Evolutionary conservation across 1,139 yeast genomes (phyloP).

Genomic region (Debaryomyces nepalensis): DNA sequence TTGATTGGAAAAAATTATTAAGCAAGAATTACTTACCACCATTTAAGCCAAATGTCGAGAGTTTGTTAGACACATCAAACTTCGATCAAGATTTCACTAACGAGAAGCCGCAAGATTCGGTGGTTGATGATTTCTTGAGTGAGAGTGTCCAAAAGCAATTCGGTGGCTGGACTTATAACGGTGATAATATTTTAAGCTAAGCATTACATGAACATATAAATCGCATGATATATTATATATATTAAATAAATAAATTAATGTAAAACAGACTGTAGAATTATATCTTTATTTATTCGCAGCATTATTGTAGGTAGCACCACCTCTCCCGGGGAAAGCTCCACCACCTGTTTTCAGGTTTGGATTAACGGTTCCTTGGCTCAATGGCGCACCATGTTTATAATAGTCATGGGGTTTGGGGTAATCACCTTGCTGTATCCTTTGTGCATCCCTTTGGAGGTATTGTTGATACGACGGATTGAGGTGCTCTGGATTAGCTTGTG

Average conservation of each 20-base stretch:
- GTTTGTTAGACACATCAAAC: constrained; percentile 86
- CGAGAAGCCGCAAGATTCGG: constrained; percentile 94
- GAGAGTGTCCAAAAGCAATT: constrained; percentile 94
- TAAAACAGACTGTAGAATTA: not conserved
- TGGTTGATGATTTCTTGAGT: constrained; percentile 86
- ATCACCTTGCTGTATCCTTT: constrained; percentile 39
- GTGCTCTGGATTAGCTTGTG: constrained; percentile 41
- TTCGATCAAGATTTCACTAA: constrained; percentile 92
- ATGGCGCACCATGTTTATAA: constrained; percentile 42
- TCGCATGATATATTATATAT: constrained; percentile 8
- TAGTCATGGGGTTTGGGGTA: constrained; percentile 31
- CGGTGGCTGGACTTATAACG: constrained; percentile 98
- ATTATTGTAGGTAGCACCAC: constrained; percentile 44
- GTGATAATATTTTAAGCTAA: constrained; percentile 41
- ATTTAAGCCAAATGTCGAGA: constrained; percentile 88
- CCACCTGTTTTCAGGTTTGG: constrained; percentile 31
- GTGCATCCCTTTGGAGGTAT: constrained; percentile 38
- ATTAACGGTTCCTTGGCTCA: constrained; percentile 33
- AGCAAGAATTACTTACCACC: constrained; percentile 94
- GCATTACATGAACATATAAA: constrained; percentile 1
- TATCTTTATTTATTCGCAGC: constrained; percentile 38
- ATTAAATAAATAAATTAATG: constrained; percentile 3
- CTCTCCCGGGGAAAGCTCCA: constrained; percentile 43
- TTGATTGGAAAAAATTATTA: constrained; percentile 86
- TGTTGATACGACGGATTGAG: constrained; percentile 44